Percentiles rank a stretch among this genome's conserved stretches.
These are phyloP conservation scores for Aspergillus nomiae DNA, from an alignment of 2,329 filamentous ascomycete species.

Conservation along the genomic window DNA sequence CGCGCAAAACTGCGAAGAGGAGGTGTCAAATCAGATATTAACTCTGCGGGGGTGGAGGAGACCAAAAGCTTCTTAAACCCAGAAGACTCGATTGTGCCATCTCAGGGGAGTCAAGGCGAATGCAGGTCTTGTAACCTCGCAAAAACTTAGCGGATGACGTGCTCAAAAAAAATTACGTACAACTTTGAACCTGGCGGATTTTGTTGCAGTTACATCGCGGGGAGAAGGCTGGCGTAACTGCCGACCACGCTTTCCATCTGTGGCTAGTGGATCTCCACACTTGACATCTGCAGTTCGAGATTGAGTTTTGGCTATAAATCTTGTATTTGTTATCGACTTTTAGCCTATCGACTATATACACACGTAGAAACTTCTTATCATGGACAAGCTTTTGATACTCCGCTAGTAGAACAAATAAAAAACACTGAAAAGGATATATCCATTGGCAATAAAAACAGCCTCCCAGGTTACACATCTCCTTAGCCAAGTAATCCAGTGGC, in stretches of 20 bases:
- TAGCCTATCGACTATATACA: conserved; percentile 8
- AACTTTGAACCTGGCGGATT: not conserved
- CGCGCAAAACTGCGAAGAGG: not conserved
- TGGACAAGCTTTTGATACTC: conserved; percentile 28
- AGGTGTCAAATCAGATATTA: not conserved
- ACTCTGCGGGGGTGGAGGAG: not conserved
- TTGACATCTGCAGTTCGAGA: not conserved
- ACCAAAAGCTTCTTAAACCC: not conserved
- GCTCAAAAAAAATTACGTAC: conserved; percentile 24
- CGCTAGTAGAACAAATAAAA: conserved; percentile 24
- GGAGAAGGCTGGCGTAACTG: not conserved
- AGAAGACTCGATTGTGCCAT: not conserved
- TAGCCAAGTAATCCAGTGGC: conserved; percentile 46
- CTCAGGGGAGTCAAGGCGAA: not conserved
- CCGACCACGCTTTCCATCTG: conserved; percentile 1
- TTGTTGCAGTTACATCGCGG: not conserved
- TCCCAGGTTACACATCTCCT: conserved; percentile 9
- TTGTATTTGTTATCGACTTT: not conserved
- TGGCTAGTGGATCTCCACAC: not conserved
- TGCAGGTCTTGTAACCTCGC: not conserved
- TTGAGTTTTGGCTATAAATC: not conserved
- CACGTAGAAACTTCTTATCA: conserved; percentile 13
- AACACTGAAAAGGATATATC: conserved; percentile 17
- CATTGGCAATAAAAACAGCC: conserved; percentile 12
- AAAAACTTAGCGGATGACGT: conserved; percentile 27